These are phyloP conservation scores for Epichloe baconii DNA, from an alignment of 2,329 filamentous ascomycete species.

Conservation along the genomic window DNA sequence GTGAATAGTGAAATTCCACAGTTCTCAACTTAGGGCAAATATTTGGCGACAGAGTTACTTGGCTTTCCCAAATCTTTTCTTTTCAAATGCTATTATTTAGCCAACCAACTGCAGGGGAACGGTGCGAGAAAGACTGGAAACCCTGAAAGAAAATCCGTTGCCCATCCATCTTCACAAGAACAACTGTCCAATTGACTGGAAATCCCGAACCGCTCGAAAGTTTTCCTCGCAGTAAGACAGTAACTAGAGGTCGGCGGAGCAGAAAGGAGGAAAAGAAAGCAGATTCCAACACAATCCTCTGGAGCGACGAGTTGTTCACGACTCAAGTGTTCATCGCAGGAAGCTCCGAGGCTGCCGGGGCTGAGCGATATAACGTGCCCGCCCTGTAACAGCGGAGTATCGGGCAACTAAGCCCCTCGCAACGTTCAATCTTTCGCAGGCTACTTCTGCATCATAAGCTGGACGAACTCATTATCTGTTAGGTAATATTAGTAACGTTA, in stretches of 20 bases:
- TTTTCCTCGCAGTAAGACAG: conserved; percentile 8
- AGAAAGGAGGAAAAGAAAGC: conserved; percentile 12
- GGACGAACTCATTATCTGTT: conserved; percentile 80
- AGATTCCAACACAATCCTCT: conserved; percentile 7
- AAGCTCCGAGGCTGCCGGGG: background rate
- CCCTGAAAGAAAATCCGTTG: background rate
- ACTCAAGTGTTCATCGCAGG: background rate
- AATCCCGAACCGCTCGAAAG: conserved; percentile 18
- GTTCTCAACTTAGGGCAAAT: background rate
- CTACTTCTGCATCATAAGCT: conserved; percentile 95
- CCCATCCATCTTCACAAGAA: conserved; percentile 1
- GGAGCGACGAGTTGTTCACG: conserved; percentile 3
- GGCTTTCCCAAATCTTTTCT: background rate
- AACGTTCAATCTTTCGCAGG: background rate
- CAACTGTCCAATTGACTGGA: conserved; percentile 12
- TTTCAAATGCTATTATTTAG: background rate
- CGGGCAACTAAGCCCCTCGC: background rate
- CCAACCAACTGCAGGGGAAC: background rate
- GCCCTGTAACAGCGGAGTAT: background rate
- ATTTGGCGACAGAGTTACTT: background rate
- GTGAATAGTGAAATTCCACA: too few species aligned
- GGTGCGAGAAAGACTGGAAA: background rate
- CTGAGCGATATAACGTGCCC: background rate
- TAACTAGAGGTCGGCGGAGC: background rate
- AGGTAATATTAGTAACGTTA: conserved; percentile 9